phyloP scores from a whole-genome alignment of 352 stramenopile genomes.

The Phytophthora meadii region DNA sequence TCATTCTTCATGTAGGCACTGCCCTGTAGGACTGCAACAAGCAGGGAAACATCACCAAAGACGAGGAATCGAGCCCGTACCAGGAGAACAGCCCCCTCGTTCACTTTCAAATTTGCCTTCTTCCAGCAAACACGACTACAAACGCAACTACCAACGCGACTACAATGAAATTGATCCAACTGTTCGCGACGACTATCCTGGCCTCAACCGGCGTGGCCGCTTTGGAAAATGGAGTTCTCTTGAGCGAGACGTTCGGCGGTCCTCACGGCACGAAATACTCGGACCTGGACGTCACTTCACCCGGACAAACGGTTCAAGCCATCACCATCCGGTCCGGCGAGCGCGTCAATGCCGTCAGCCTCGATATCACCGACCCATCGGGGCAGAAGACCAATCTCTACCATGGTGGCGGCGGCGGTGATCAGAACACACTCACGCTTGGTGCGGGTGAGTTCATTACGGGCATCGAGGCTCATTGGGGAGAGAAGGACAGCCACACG shows the following conservation, averaged over 20 bases:
- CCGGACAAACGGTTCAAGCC: background rate
- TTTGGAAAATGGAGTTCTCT: background rate
- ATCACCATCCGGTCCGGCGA: background rate
- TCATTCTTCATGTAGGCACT: too few species aligned
- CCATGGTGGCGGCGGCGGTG: constrained; percentile 12
- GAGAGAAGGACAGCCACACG: constrained; percentile 8
- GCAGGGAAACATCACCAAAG: too few species aligned
- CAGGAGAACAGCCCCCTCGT: too few species aligned
- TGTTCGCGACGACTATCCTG: background rate
- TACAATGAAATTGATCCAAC: constrained; percentile 1
- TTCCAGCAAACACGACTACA: background rate
- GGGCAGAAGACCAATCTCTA: background rate
- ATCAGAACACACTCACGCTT: background rate
- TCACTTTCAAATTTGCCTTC: constrained; percentile 1
- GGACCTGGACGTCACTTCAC: background rate
- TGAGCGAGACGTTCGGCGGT: constrained; percentile 1
- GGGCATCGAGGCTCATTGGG: constrained; percentile 14
- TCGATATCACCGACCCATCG: background rate
- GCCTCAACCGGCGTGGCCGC: background rate
- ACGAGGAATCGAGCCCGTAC: too few species aligned
- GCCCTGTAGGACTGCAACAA: too few species aligned
- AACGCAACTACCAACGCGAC: background rate
- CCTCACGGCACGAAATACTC: constrained; percentile 1
- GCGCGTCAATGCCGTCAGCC: background rate
- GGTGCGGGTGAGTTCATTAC: constrained; percentile 11